A percentile compares a stretch with the other conserved stretches of the same genome.
These are phyloP conservation scores for Geotrichum siamense DNA, from an alignment of 1,139 yeast species.

Conservation along the genomic window DNA sequence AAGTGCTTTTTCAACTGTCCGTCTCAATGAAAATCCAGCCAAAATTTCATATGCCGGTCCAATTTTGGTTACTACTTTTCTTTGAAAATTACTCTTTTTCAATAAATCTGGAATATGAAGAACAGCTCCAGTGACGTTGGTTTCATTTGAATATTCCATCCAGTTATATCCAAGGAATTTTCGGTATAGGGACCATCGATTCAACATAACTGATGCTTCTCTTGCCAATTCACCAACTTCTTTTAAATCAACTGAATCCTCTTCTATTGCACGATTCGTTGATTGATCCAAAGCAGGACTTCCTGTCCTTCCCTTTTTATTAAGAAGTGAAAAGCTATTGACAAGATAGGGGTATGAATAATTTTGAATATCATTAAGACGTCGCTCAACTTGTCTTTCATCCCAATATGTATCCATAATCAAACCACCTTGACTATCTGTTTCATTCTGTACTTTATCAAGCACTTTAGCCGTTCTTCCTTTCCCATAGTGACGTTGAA, in stretches of 20 bases:
- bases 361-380: constrained; percentile 48
- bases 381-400: constrained; percentile 50
- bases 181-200: constrained; percentile 81
- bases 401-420: constrained; percentile 84
- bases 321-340: constrained; percentile 28
- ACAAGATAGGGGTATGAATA: constrained; percentile 46
- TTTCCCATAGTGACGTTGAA: constrained; percentile 62
- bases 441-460: constrained; percentile 70
- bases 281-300: constrained; percentile 24
- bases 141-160: constrained; percentile 37
- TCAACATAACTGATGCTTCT: constrained; percentile 70
- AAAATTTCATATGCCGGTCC: constrained; percentile 58
- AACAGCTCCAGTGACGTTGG: constrained; percentile 16
- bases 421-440: constrained; percentile 85
- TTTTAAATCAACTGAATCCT: constrained; percentile 40
- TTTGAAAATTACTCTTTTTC: constrained; percentile 51
- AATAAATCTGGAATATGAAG: constrained; percentile 38
- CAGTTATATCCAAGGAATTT: constrained; percentile 66
- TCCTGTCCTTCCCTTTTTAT: constrained; percentile 21
- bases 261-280: constrained; percentile 25
- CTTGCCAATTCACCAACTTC: constrained; percentile 52
- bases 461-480: constrained; percentile 61
- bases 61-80: constrained; percentile 49
- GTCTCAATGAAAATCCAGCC: constrained; percentile 58
- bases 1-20: constrained; percentile 77